phyloP scores from a whole-genome alignment of 1,139 yeast genomes.

The Zhuliangozyma blackwelliae region DNA sequence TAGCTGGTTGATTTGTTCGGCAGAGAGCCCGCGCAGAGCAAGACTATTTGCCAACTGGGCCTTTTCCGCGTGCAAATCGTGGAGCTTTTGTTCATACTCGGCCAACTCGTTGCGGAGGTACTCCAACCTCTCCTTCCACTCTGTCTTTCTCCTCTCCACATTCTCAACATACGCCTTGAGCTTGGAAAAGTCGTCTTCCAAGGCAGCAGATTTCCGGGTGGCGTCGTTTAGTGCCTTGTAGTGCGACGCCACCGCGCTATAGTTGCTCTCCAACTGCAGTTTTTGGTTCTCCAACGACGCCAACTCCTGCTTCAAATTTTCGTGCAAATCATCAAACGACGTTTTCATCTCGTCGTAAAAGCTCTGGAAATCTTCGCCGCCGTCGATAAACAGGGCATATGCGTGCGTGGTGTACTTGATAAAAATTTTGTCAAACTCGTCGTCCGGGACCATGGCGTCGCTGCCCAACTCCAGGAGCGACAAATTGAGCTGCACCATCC shows the following conservation, averaged over 20 bases:
- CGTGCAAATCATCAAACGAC: conserved; percentile 42
- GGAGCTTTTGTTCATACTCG: conserved; percentile 16
- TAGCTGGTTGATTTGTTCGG: conserved; percentile 59
- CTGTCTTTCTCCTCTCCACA: conserved; percentile 58
- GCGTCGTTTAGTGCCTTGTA: conserved; percentile 31
- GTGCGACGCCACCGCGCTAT: conserved; percentile 20
- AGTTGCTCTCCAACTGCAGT: conserved; percentile 30
- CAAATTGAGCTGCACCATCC: conserved; percentile 63
- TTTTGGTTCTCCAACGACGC: conserved; percentile 43
- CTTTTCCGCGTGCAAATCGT: conserved; percentile 42
- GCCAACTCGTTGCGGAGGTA: conserved; percentile 5
- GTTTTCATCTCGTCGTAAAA: conserved; percentile 52
- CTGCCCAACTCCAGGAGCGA: conserved; percentile 35
- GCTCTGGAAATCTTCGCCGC: conserved; percentile 59
- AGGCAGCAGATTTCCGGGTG: conserved; percentile 55
- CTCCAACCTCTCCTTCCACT: conserved; percentile 44
- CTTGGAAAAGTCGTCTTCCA: conserved; percentile 68
- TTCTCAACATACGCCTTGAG: conserved; percentile 67
- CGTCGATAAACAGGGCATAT: conserved; percentile 62
- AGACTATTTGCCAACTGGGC: conserved; percentile 45
- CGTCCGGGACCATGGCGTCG: conserved; percentile 27
- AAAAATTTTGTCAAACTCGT: conserved; percentile 54
- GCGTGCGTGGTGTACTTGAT: conserved; percentile 63
- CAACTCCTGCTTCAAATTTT: conserved; percentile 34
- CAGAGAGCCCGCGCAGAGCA: conserved; percentile 52